phyloP scores from a whole-genome alignment of 2,329 filamentous ascomycete species.

The Aspergillus caelatus region DNA sequence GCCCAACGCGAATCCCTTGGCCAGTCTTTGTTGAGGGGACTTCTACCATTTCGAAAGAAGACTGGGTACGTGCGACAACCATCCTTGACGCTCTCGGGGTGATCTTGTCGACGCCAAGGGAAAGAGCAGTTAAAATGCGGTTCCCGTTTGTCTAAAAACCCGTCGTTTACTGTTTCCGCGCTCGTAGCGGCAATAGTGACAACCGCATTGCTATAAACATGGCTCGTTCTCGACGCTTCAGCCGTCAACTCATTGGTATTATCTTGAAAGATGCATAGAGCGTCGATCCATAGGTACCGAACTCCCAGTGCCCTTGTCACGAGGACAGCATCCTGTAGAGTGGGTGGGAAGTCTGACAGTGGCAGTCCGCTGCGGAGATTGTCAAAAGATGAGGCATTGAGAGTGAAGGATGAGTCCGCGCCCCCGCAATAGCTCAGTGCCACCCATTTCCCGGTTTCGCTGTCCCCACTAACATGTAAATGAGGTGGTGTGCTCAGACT shows the following conservation, averaged over 20 bases:
- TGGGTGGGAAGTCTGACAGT: background rate
- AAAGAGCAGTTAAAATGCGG: background rate
- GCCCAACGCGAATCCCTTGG: background rate
- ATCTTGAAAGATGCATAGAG: background rate
- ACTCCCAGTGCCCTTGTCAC: background rate
- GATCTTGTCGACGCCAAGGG: background rate
- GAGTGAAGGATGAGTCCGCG: background rate
- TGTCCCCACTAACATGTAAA: background rate
- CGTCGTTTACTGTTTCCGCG: background rate
- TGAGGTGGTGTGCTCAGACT: background rate
- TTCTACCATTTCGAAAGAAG: background rate
- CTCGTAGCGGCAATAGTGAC: background rate
- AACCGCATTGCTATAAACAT: background rate
- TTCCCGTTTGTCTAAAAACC: background rate
- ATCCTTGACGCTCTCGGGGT: background rate
- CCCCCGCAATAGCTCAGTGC: background rate
- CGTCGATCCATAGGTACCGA: background rate
- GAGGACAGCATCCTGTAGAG: background rate
- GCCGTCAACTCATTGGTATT: background rate
- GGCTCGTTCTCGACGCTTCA: background rate
- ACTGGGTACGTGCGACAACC: background rate
- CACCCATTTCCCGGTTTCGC: background rate
- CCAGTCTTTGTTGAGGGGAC: background rate
- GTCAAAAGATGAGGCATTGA: background rate
- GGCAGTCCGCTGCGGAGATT: background rate